Base-by-base conservation (phyloP, 2,329 filamentous ascomycete genomes). In the Coniochaeta sp. region DNA sequence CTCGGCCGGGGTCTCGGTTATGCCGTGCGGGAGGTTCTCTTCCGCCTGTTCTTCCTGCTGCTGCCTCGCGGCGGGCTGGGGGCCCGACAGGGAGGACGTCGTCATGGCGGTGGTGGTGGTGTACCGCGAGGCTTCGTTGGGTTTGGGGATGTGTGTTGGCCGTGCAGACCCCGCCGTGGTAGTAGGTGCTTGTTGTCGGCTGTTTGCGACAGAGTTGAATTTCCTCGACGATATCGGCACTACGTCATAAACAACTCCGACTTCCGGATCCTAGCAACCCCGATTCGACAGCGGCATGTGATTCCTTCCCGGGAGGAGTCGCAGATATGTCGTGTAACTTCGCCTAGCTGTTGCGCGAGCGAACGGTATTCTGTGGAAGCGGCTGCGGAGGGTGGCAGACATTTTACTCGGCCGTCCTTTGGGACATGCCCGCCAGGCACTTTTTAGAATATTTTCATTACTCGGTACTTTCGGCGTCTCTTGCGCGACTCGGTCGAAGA, bases 1-100 rank as follows among this genome's bases (percentile, higher is more conserved):
- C 58, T 68, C 67, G 19, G 65, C 66, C 2, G 65, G 55, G 10
- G 68, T 71, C 59, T 69, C 64, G 40, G 58, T 34, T 47, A 70
- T 66, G 10, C 66, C 69, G 55, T 60, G 56, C 36, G 69, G 67
- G 5, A 70, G 65, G 47, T 28, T 14, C 26, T 52, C 47, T 4
- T 16, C 8, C 14, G 19, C 22, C 44, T 26, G 19, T 22, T 30
- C 10, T 28, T 17, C 3, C 12, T 12, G 47, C 42, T 10, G n/a
- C n/a, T n/a, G n/a, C n/a, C n/a, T n/a, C n/a, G n/a, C 19, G 47
- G 24, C 26, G 22, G 47, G 47, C 4, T 2, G 2, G 47, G 47
- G n/a, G 47, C 22, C 22, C 8, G 47, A 52, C 24, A 52, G 47
- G 26, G 47, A 30, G 14, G n/a, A n/a, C n/a, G n/a, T n/a, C n/a